These are phyloP conservation scores for Lodderomyces beijingensis DNA, from an alignment of 1,139 yeast species.

Conservation along the genomic window DNA sequence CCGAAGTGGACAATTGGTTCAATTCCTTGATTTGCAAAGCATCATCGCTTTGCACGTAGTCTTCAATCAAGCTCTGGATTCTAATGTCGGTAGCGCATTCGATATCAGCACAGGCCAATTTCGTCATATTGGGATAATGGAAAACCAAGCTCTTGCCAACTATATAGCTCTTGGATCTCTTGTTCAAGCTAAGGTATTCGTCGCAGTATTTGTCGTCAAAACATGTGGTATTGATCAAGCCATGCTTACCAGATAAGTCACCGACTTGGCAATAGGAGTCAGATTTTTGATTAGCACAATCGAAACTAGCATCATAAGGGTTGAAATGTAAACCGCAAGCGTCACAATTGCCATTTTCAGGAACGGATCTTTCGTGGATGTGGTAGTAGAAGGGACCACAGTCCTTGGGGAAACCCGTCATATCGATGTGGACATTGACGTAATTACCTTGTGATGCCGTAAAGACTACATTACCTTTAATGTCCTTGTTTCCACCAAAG, in stretches of 20 bases:
- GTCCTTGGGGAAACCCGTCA: conserved; percentile 47
- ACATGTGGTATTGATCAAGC: conserved; percentile 52
- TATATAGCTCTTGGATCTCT: conserved; percentile 42
- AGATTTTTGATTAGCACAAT: conserved; percentile 41
- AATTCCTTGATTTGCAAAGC: conserved; percentile 19
- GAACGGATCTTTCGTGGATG: conserved; percentile 48
- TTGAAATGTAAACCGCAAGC: conserved; percentile 49
- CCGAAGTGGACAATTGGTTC: conserved; percentile 12
- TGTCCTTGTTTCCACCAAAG: conserved; percentile 31
- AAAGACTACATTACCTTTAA: conserved; percentile 49
- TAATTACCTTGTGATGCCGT: conserved; percentile 39
- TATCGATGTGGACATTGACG: conserved; percentile 56
- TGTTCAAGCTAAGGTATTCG: conserved; percentile 50
- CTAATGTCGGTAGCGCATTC: conserved; percentile 26
- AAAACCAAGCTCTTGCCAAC: conserved; percentile 51
- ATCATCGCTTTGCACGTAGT: conserved; percentile 19
- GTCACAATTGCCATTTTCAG: conserved; percentile 43
- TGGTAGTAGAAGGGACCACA: conserved; percentile 62
- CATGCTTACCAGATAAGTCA: conserved; percentile 63
- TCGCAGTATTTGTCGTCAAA: conserved; percentile 51
- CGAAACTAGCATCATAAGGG: conserved; percentile 45
- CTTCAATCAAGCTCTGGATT: conserved; percentile 23
- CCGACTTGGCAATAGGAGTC: conserved; percentile 58
- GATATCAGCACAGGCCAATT: conserved; percentile 58
- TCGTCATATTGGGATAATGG: conserved; percentile 46